Conservation (phyloP, 805 yeast species). For the Ogataea degrootiae region DNA sequence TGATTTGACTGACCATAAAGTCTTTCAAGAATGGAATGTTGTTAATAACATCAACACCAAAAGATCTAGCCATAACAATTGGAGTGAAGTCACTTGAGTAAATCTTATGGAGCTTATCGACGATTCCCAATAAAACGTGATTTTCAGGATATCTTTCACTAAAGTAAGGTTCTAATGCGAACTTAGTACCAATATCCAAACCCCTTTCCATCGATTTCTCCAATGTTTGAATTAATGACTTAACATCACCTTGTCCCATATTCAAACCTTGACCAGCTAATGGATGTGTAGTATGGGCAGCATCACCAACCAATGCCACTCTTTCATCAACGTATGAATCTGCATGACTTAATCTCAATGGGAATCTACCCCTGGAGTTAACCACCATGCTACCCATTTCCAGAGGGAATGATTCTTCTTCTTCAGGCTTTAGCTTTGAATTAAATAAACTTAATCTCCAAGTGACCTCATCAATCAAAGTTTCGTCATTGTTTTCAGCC, state of each 20-base stretch:
- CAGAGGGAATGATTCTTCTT: slow-evolving; percentile 64
- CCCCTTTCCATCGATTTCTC: slow-evolving; percentile 74
- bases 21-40: slow-evolving; percentile 61
- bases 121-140: slow-evolving; percentile 77
- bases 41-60: slow-evolving; percentile 72
- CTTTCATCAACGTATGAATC: slow-evolving; percentile 82
- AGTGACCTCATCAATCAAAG: slow-evolving; percentile 59
- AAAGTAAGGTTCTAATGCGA: slow-evolving; percentile 84
- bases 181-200: slow-evolving; percentile 75
- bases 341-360: slow-evolving; percentile 83
- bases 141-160: slow-evolving; percentile 77
- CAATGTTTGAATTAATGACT: slow-evolving; percentile 59
- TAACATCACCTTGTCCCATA: slow-evolving; percentile 95
- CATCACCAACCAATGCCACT: slow-evolving; percentile 94
- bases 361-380: slow-evolving; percentile 79
- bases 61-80: slow-evolving; percentile 65
- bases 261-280: slow-evolving; percentile 97
- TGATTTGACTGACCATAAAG: slow-evolving; percentile 51
- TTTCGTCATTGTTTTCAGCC: slow-evolving; percentile 34
- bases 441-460: slow-evolving; percentile 56
- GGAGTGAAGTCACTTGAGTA: slow-evolving; percentile 73
- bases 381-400: slow-evolving; percentile 54
- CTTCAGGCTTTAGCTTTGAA: slow-evolving; percentile 31
- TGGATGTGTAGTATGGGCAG: slow-evolving; percentile 97
- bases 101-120: slow-evolving; percentile 86